phyloP scores from a whole-genome alignment of 139 green algal genomes.

The Picochlorum sp. region DNA sequence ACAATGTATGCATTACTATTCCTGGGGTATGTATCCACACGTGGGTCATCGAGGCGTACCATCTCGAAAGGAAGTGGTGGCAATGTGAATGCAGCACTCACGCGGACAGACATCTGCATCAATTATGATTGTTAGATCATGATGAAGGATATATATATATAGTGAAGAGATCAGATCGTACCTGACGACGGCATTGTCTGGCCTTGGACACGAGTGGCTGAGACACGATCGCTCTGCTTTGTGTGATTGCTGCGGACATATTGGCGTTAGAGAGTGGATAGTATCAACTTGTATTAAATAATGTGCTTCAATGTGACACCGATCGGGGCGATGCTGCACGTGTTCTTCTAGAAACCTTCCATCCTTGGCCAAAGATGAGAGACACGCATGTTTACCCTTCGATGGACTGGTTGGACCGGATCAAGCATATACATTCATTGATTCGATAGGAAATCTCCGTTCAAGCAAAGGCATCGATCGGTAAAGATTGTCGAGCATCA shows the following conservation, averaged over 20 bases:
- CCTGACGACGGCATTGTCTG: constrained; percentile 4
- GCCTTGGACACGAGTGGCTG: not conserved
- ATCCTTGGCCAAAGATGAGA: too few species aligned
- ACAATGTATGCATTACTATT: too few species aligned
- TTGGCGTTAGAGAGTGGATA: not conserved
- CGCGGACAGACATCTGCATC: constrained; percentile 2
- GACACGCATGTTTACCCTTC: too few species aligned
- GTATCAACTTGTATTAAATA: not conserved
- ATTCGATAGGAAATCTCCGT: too few species aligned
- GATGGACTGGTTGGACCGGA: too few species aligned
- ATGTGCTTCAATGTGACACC: not conserved
- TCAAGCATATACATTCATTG: too few species aligned
- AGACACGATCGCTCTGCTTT: constrained; percentile 9
- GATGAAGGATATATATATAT: not conserved
- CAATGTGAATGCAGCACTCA: constrained; percentile 27
- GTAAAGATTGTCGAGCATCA: too few species aligned
- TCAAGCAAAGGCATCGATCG: too few species aligned
- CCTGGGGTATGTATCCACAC: too few species aligned
- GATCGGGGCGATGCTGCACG: too few species aligned
- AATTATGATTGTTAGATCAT: not conserved
- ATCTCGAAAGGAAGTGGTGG: constrained; percentile 31
- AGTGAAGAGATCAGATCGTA: not conserved
- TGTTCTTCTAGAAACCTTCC: too few species aligned
- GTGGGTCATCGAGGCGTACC: constrained; percentile 9
- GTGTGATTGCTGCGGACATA: constrained; percentile 5